phyloP scores from a whole-genome alignment of 2,329 filamentous ascomycete species.

The Talaromyces albobiverticillius region DNA sequence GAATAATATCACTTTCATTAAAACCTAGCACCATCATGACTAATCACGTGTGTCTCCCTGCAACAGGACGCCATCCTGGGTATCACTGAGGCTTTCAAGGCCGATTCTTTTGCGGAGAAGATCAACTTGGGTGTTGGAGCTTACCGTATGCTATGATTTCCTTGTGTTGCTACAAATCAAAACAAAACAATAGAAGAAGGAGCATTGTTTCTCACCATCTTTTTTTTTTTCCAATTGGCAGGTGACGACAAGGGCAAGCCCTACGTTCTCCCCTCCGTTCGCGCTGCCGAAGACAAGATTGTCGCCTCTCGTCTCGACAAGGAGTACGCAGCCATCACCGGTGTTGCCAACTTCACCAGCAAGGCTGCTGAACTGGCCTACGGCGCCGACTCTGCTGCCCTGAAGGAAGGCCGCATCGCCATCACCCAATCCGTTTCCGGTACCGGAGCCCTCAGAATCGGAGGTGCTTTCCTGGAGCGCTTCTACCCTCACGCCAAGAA shows the following conservation, averaged over 20 bases:
- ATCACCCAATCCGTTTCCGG: slow-evolving; percentile 98
- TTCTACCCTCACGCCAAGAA: slow-evolving; percentile 90
- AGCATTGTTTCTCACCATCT: neutral
- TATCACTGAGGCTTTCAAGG: slow-evolving; percentile 98
- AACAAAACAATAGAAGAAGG: neutral
- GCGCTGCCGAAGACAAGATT: slow-evolving; percentile 82
- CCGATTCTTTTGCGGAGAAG: slow-evolving; percentile 88
- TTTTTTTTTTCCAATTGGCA: slow-evolving; percentile 18
- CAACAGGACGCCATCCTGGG: slow-evolving; percentile 47
- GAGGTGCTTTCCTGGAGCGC: slow-evolving; percentile 85
- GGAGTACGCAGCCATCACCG: slow-evolving; percentile 97
- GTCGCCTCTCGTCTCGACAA: slow-evolving; percentile 79
- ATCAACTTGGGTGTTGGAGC: slow-evolving; percentile 98
- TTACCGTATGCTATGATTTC: slow-evolving; percentile 62
- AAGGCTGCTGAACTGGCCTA: slow-evolving; percentile 90
- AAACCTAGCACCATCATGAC: neutral
- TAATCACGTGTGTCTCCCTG: slow-evolving; percentile 5
- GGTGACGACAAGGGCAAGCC: slow-evolving; percentile 94
- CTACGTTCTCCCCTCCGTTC: slow-evolving; percentile 92
- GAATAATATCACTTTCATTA: neutral
- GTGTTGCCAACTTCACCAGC: slow-evolving; percentile 89
- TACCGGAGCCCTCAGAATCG: slow-evolving; percentile 92
- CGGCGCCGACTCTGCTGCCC: slow-evolving; percentile 71
- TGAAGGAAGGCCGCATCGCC: slow-evolving; percentile 72
- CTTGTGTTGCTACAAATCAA: neutral